These are phyloP conservation scores for Tephrocybe sp. DNA, from an alignment of 768 basidiomycete genomes.

Conservation along the genomic window DNA sequence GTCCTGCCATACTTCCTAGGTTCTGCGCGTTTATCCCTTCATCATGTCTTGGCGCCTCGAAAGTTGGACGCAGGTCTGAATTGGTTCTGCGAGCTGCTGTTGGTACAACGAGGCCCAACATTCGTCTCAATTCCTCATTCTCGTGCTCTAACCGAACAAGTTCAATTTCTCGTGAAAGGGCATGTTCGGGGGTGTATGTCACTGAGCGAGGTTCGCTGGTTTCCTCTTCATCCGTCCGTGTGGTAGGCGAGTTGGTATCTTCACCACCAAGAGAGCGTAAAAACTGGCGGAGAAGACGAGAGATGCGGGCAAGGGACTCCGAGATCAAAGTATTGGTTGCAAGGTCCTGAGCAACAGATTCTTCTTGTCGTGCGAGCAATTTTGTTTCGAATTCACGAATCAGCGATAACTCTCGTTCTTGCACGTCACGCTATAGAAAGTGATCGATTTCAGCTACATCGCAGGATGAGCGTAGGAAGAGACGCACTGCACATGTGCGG, in stretches of 20 bases:
- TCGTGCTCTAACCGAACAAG: conserved; percentile 83
- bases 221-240: conserved; percentile 29
- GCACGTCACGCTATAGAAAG: conserved; percentile 73
- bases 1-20: conserved; percentile 12
- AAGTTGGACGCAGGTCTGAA: conserved; percentile 17
- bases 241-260: conserved; percentile 32
- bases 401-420: conserved; percentile 86
- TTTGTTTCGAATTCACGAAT: conserved; percentile 89
- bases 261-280: conserved; percentile 73
- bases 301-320: conserved; percentile 65
- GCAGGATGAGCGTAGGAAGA: not conserved
- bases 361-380: conserved; percentile 73
- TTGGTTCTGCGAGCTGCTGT: conserved; percentile 22
- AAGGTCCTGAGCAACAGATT: conserved; percentile 56
- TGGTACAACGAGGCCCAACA: conserved; percentile 53
- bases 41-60: conserved; percentile 22
- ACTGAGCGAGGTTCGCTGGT: conserved; percentile 39
- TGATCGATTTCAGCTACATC: conserved; percentile 4
- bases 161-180: conserved; percentile 89
- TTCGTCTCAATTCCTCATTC: conserved; percentile 74
- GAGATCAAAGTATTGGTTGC: conserved; percentile 64
- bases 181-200: conserved; percentile 56
- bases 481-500: conserved; percentile 83
- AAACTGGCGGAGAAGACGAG: conserved; percentile 64
- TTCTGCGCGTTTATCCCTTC: conserved; percentile 23